phyloP scores from a whole-genome alignment of 495 filamentous ascomycete species.

The Penicillium goetzii region DNA sequence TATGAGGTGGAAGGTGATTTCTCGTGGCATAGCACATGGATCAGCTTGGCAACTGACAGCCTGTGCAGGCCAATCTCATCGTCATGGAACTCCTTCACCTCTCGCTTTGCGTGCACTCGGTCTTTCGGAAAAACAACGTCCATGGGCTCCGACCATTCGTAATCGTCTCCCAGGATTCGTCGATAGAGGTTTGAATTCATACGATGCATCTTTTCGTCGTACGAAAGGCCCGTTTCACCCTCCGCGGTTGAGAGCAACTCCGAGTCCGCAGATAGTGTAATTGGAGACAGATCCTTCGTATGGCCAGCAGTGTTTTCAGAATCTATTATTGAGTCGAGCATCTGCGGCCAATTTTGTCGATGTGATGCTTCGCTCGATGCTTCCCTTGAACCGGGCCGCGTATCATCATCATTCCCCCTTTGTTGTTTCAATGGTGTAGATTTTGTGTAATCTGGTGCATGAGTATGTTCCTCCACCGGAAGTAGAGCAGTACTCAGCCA shows the following conservation, averaged over 20 bases:
- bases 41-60: slow-evolving; percentile 45
- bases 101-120: slow-evolving; percentile 4
- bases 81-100: slow-evolving; percentile 13
- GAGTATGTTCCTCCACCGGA: slow-evolving; percentile 20
- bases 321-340: slow-evolving; percentile 8
- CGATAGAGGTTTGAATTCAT: slow-evolving; percentile 23
- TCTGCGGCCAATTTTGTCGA: slow-evolving; percentile 6
- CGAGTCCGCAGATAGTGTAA: not conserved
- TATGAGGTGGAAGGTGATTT: slow-evolving; percentile 51
- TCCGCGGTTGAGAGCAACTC: not conserved
- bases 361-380: not conserved
- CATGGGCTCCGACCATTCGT: slow-evolving; percentile 26
- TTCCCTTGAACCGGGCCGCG: not conserved
- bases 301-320: not conserved
- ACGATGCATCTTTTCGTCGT: slow-evolving; percentile 23
- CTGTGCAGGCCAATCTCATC: slow-evolving; percentile 27
- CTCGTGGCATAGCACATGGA: slow-evolving; percentile 45
- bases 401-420: not conserved
- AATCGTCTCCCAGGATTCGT: slow-evolving; percentile 19
- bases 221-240: slow-evolving; percentile 9
- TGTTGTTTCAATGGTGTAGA: not conserved
- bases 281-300: not conserved
- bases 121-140: slow-evolving; percentile 21
- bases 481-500: slow-evolving; percentile 39
- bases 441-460: not conserved